These are phyloP conservation scores for Gliomastix tumulicola DNA, from an alignment of 2,329 filamentous ascomycete genomes.

Conservation along the genomic window DNA sequence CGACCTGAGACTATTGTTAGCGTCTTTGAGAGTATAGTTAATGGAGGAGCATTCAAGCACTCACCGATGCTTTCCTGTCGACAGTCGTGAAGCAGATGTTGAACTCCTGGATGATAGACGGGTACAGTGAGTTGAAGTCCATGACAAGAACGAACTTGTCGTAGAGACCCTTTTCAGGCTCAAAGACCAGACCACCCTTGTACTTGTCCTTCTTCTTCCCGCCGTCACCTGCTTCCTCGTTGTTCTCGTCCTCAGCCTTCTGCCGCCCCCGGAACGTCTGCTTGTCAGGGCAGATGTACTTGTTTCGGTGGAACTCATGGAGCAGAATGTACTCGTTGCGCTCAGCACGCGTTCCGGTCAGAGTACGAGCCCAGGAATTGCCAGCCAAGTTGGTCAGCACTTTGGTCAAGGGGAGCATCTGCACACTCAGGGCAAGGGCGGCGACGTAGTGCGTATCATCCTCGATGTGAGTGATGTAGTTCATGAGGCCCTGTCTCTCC, in stretches of 20 bases:
- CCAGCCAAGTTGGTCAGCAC: slow-evolving; percentile 93
- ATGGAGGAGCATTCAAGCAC: slow-evolving; percentile 17
- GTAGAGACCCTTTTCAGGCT: slow-evolving; percentile 94
- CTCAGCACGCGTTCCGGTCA: slow-evolving; percentile 93
- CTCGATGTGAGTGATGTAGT: slow-evolving; percentile 90
- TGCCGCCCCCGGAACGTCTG: slow-evolving; percentile 70
- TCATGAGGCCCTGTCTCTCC: slow-evolving; percentile 76
- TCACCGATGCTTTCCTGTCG: slow-evolving; percentile 65
- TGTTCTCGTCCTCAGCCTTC: slow-evolving; percentile 62
- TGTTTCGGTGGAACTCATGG: slow-evolving; percentile 93
- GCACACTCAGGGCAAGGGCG: slow-evolving; percentile 78
- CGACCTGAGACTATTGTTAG: slow-evolving; percentile 28
- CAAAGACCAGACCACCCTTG: slow-evolving; percentile 97
- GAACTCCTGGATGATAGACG: slow-evolving; percentile 97
- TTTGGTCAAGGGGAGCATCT: slow-evolving; percentile 90
- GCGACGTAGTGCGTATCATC: slow-evolving; percentile 95
- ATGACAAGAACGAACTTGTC: slow-evolving; percentile 98
- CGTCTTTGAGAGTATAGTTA: not conserved
- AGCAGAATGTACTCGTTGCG: slow-evolving; percentile 98
- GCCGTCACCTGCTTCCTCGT: slow-evolving; percentile 62
- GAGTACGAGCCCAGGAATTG: slow-evolving; percentile 94
- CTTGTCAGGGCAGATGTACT: slow-evolving; percentile 98
- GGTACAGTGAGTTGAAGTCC: slow-evolving; percentile 99
- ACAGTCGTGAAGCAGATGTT: slow-evolving; percentile 99
- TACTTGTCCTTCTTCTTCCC: slow-evolving; percentile 98